Base-by-base conservation (phyloP, 2,329 filamentous ascomycete species). In the Trichoderma sp. region DNA sequence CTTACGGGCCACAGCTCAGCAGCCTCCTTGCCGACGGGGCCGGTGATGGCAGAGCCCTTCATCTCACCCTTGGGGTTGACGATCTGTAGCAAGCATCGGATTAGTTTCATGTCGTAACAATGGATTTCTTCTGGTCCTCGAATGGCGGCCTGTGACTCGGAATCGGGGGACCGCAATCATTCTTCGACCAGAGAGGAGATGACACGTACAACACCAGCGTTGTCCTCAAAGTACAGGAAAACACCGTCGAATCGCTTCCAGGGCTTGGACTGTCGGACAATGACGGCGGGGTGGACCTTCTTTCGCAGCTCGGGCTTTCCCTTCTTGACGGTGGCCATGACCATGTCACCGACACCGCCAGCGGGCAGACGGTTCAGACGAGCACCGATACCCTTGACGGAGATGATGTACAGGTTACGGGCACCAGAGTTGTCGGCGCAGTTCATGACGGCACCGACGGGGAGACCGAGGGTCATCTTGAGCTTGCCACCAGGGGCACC, bases 11-110 rank as follows among this genome's bases (percentile, higher is more conserved):
- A 99, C 79, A 99, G 89, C 87, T 99, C 95, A 83, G 95, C 95
- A 82, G 95, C 95, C 87, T 99, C 95, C 91, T 99, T 99, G 84
- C 94, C 95, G 81, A 99, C 94, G 78, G 95, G 95, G 77, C 95
- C 95, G 78, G 95, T 99, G 83, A 99, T 99, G 83, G 95, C 95
- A 74, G 93, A 97, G 81, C 95, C 95, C 92, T 99, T 99, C 95
- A 99, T 99, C 88, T 99, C 95, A 86, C 95, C 95, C 92, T 99
- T 99, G 84, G 94, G 93, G 89, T 99, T 99, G 88, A 99, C 95
- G 80, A 99, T 99, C 92, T 95, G 79, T 35, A 37, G 8, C 9
- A 78, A 52, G 5, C 29, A 32, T 48, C 19, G 0, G 25, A 76
- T 86, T 74, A 85, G 82, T 74, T 27, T 66, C 29, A 17, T 68